Evolutionary conservation across 2,329 filamentous ascomycete species (phyloP), one percentile per base, ranked within the genome.

Genomic region (Fusarium paranaense): DNA sequence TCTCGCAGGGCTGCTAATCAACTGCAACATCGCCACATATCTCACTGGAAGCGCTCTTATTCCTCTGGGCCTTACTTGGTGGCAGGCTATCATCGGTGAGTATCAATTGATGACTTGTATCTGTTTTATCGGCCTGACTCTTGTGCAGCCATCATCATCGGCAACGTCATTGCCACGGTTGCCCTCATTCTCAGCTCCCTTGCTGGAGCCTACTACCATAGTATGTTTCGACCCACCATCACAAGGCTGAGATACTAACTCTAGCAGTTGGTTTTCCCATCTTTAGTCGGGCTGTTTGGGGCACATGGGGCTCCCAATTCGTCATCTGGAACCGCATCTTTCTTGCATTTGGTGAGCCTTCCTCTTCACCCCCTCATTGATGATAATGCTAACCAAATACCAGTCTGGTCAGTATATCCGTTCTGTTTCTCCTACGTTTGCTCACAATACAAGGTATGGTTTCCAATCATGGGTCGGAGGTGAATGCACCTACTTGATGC

Each of bases 391-490:
- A 58, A 58, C 56, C 30, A 10, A 37, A 37, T n/a, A 7, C 6
- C 37, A 72, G 70, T 72, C 37, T 72, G 70, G 70, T 67, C 25
- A 50, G 64, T 40, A 27, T 7, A 14, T 9, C 5, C 14, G 18
- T 6, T 25, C n/a, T 6, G 3, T 10, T 22, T 20, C 45, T 13
- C 18, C 1, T 16, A 11, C 66, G 66, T 9, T 37, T 47, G 5
- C 65, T 67, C 54, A 73, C 56, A 13, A 1, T 38, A 25, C 57
- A 20, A 82, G 82, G 83, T 84, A 85, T 62, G 84, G 81, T 18
- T 85, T 86, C 66, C 85, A 86, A 61, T 82, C 85, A 6, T 87
- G 85, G 83, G 83, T 86, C 45, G 86, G 86, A 14, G 85, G 85
- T 4, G 80, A 85, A 74, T 86, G 85, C 58, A 71, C 86, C 64